Base-by-base conservation (phyloP, 768 basidiomycete genomes). In the Lentinula raphanica region DNA sequence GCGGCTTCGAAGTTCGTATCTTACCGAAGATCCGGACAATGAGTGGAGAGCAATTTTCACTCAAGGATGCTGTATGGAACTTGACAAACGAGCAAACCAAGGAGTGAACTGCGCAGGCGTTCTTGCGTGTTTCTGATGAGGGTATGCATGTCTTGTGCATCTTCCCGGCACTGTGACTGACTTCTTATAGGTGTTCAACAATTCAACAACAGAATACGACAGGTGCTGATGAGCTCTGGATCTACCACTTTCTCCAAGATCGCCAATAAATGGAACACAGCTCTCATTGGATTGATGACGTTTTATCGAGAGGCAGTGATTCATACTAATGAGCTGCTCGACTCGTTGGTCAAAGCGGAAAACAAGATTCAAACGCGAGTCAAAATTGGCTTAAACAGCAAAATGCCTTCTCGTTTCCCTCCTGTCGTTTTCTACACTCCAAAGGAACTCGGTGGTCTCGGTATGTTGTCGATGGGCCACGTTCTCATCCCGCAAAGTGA, bases 301-400 rank as follows among this genome's bases (percentile, higher is more conserved):
- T 98, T 97, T 74, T 96, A 96, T 71, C 91, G 95, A 60, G 95
- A 98, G 68, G 95, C 95, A 28, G 94, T 98, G 64, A 94, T 98
- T 55, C 94, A 97, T 71, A 98, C 96, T 42, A 94, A 94, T 65
- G 96, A 98, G 72, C 79, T 99, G 19, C 83, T 99, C 49, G 97
- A 98, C 69, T 84, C 94, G 0, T 80, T 98, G 39, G 97, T 99
- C 67, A 99, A 99, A 74, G 94, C 95, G 1, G 96, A 99, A 77
- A 98, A 98, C 83, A 98, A 98, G 80, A 96, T 98, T 48, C 97
- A 99, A 74, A 98, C 95, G 3, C 92, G 97, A 74, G 96, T 99
- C 67, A 98, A 98, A 82, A 98, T 99, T 61, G 97, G 96, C n/a
- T 69, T 97, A 64, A 97, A 98, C 80, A 92, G 90, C 72, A 97